phyloP scores from a whole-genome alignment of 1,139 yeast genomes.

The Diutina scorzettiae region DNA sequence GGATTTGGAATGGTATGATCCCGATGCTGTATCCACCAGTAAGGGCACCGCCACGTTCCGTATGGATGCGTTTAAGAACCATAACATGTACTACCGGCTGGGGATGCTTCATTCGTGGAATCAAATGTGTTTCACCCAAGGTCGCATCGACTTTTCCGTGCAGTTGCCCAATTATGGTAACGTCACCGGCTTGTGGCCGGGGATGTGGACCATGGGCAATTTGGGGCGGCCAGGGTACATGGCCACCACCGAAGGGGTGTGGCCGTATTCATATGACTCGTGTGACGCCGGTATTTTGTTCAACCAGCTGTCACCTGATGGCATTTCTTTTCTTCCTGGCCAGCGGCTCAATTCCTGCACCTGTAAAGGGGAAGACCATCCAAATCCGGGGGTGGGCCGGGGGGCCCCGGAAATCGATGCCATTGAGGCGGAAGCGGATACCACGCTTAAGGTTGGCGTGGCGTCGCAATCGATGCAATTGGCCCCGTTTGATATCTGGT shows the following conservation, averaged over 20 bases:
- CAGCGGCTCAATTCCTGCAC: conserved; percentile 17
- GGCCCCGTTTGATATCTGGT: conserved; percentile 23
- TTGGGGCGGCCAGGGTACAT: conserved; percentile 3
- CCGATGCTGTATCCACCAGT: conserved; percentile 3
- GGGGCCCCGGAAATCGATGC: conserved; percentile 19
- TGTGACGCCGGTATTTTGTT: conserved; percentile 3
- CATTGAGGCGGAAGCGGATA: conserved; percentile 22
- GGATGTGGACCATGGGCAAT: conserved; percentile 6
- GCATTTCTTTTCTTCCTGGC: background rate
- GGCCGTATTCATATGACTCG: conserved; percentile 4
- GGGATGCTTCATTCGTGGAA: conserved; percentile 6
- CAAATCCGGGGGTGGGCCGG: conserved; percentile 11
- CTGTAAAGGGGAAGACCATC: conserved; percentile 13
- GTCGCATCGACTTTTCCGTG: background rate
- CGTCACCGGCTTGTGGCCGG: conserved; percentile 6
- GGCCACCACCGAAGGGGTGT: conserved; percentile 6
- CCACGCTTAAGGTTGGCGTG: conserved; percentile 17
- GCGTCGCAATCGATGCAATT: conserved; percentile 21
- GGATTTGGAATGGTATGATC: conserved; percentile 6
- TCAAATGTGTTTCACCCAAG: conserved; percentile 3
- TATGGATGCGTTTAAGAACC: conserved; percentile 6
- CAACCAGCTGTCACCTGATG: conserved; percentile 4
- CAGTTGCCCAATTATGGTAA: conserved; percentile 1
- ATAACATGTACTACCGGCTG: background rate
- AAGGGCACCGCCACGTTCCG: background rate